These are phyloP conservation scores for Kingdonia uniflora DNA, from an alignment of 164 flowering plant species.

Conservation along the genomic window DNA sequence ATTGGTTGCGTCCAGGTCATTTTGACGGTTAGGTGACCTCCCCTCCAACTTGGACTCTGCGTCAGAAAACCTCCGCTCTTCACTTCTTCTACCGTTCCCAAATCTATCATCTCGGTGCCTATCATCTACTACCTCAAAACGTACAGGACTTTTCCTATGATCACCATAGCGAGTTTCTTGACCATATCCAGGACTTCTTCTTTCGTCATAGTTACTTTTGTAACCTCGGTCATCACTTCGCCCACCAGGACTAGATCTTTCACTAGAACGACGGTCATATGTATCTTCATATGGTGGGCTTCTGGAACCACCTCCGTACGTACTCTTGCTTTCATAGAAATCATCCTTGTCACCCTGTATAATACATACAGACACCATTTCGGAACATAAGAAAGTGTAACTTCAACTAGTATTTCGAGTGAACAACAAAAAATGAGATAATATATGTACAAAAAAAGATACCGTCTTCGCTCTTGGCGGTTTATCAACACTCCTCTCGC, in stretches of 20 bases:
- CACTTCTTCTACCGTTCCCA: constrained; percentile 66
- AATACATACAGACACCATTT: constrained; percentile 4
- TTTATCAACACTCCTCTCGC: constrained; percentile 62
- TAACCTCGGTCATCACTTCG: constrained; percentile 41
- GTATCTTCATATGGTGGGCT: constrained; percentile 77
- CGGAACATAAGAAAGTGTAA: not conserved
- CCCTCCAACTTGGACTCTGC: constrained; percentile 48
- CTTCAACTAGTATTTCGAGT: not conserved
- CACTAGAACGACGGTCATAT: constrained; percentile 57
- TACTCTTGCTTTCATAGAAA: constrained; percentile 39
- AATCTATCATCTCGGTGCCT: constrained; percentile 89
- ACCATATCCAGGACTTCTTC: constrained; percentile 76
- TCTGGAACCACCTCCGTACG: constrained; percentile 53
- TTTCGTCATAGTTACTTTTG: constrained; percentile 33
- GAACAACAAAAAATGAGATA: not conserved
- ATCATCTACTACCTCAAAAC: constrained; percentile 69
- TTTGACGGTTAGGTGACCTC: constrained; percentile 61
- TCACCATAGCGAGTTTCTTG: constrained; percentile 44
- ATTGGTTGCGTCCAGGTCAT: constrained; percentile 41
- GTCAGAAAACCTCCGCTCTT: constrained; percentile 46
- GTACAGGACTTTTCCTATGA: constrained; percentile 60
- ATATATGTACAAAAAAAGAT: no score
- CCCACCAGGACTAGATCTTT: constrained; percentile 57
- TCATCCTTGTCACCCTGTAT: constrained; percentile 71
- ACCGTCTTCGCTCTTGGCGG: constrained; percentile 66